Conservation (phyloP, 2,329 filamentous ascomycete species). For the Xylaria sp. region DNA sequence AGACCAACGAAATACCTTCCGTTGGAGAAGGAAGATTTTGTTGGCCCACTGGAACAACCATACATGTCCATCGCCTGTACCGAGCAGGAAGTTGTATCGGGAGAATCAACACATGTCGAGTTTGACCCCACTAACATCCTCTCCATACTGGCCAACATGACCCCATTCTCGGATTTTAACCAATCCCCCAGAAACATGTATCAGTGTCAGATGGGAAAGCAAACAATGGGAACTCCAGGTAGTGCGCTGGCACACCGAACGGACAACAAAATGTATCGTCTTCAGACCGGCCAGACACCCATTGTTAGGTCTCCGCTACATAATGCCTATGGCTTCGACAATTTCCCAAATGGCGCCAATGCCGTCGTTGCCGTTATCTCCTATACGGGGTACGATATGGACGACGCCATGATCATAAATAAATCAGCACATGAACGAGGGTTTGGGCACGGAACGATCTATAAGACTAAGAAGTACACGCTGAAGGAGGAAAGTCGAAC, state of each 20-base stretch:
- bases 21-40: conserved; percentile 80
- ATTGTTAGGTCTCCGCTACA: conserved; percentile 90
- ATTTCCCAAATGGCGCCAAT: conserved; percentile 96
- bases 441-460: conserved; percentile 93
- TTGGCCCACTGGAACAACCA: conserved; percentile 93
- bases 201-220: conserved; percentile 98
- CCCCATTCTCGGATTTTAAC: conserved; percentile 98
- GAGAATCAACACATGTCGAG: conserved; percentile 90
- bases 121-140: conserved; percentile 94
- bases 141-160: conserved; percentile 97
- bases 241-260: conserved; percentile 83
- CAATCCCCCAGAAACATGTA: conserved; percentile 99
- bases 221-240: conserved; percentile 96
- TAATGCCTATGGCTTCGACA: conserved; percentile 95
- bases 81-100: conserved; percentile 84
- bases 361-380: conserved; percentile 97
- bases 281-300: conserved; percentile 95
- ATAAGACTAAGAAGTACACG: conserved; percentile 93
- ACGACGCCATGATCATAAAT: conserved; percentile 99
- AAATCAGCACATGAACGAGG: conserved; percentile 95
- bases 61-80: conserved; percentile 97
- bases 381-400: conserved; percentile 99
- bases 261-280: conserved; percentile 94
- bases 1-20: conserved; percentile 91
- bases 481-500: conserved; percentile 77